Conservation (phyloP, 2,329 filamentous ascomycete species). For the Colletotrichum eremochloae region DNA sequence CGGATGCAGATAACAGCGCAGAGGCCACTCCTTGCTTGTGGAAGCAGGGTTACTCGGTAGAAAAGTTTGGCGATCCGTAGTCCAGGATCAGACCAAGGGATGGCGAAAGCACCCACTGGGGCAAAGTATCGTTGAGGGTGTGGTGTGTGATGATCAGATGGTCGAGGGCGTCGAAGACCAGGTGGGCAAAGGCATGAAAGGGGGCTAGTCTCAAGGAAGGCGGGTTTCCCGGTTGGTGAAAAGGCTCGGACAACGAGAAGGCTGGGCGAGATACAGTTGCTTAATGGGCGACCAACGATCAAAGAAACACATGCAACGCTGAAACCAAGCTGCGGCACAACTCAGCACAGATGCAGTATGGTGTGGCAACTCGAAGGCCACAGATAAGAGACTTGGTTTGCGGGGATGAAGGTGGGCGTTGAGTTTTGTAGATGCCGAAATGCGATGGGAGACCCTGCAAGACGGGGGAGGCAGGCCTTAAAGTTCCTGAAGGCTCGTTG, state of each 20-base stretch:
- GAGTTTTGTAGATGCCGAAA: conserved; percentile 21
- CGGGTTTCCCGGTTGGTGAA: conserved; percentile 24
- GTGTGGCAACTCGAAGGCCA: conserved; percentile 35
- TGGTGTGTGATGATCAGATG: conserved; percentile 32
- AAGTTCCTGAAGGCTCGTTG: conserved; percentile 10
- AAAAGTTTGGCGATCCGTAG: conserved; percentile 23
- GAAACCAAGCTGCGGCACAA: conserved; percentile 42
- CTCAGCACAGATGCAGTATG: conserved; percentile 40
- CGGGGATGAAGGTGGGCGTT: conserved; percentile 26
- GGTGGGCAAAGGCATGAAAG: conserved; percentile 37
- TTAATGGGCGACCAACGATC: conserved; percentile 29
- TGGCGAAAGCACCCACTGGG: conserved; percentile 14
- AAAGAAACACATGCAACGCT: conserved; percentile 39
- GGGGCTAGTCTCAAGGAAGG: conserved; percentile 33
- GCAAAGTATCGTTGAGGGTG: conserved; percentile 19
- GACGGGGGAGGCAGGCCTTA: conserved; percentile 16
- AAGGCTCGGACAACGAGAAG: conserved; percentile 33
- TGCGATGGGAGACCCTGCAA: conserved; percentile 37
- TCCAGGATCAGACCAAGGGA: conserved; percentile 34
- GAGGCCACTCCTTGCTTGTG: conserved; percentile 20
- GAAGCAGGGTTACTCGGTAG: conserved; percentile 37
- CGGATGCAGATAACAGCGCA: conserved; percentile 21
- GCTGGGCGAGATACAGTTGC: conserved; percentile 11
- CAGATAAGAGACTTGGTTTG: conserved; percentile 27
- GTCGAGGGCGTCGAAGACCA: conserved; percentile 13